A percentile compares a stretch with the other conserved stretches of the same genome.
phyloP scores from a whole-genome alignment of 2,329 filamentous ascomycete genomes.

The Aspergillus felis region DNA sequence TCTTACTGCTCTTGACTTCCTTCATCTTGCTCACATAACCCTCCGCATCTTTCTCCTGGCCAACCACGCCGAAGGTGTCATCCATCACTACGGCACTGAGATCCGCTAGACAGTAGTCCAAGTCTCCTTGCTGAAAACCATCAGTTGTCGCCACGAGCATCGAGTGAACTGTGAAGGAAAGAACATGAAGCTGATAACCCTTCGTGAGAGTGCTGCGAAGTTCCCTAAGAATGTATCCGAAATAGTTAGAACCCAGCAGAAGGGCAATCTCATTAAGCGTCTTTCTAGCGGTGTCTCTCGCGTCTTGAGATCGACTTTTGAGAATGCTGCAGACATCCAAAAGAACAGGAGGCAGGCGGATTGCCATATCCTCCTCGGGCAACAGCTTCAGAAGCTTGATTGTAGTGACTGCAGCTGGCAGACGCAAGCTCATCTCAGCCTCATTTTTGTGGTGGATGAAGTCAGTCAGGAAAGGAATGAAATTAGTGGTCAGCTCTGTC shows the following conservation, averaged over 20 bases:
- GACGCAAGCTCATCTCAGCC: constrained; percentile 84
- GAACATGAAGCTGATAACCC: constrained; percentile 89
- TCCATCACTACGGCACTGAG: constrained; percentile 90
- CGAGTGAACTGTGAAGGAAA: constrained; percentile 92
- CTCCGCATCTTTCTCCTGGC: constrained; percentile 95
- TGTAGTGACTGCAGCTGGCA: constrained; percentile 83
- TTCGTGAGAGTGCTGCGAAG: constrained; percentile 74
- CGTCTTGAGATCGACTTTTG: constrained; percentile 80
- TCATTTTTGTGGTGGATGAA: constrained; percentile 95
- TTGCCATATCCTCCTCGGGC: constrained; percentile 66
- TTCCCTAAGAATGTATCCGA: constrained; percentile 92
- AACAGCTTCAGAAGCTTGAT: constrained; percentile 83
- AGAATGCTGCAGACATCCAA: constrained; percentile 92
- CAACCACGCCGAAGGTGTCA: constrained; percentile 88
- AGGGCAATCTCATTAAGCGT: constrained; percentile 80
- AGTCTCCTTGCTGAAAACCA: constrained; percentile 70
- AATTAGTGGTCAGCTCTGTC: constrained; percentile 67
- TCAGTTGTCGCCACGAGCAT: constrained; percentile 75
- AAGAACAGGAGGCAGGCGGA: constrained; percentile 74
- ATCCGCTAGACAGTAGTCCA: constrained; percentile 79
- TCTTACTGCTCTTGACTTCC: constrained; percentile 97
- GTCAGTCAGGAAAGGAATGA: constrained; percentile 73
- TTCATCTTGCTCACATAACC: constrained; percentile 95
- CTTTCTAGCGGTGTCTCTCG: constrained; percentile 84
- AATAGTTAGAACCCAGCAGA: constrained; percentile 74